Percentiles rank a stretch among this genome's conserved stretches.
phyloP scores from a whole-genome alignment of 2,329 filamentous ascomycete genomes.

The Colletotrichum musae region DNA sequence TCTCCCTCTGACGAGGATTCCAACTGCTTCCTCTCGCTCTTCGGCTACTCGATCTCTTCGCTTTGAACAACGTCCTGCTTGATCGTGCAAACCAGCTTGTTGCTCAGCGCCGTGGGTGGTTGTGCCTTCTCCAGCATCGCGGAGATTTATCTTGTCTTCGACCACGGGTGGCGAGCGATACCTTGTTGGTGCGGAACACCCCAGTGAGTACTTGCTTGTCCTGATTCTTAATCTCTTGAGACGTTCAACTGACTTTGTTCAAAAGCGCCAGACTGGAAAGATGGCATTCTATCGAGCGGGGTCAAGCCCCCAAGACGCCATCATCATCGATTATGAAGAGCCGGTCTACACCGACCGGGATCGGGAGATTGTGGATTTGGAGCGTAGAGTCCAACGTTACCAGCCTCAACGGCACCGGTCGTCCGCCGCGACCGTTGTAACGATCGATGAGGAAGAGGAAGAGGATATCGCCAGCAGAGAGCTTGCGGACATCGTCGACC shows the following conservation, averaged over 20 bases:
- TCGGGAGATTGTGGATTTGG: not conserved
- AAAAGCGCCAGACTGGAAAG: not conserved
- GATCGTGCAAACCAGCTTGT: too few relatives aligned
- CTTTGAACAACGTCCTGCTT: too few relatives aligned
- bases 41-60: too few relatives aligned
- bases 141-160: too few relatives aligned
- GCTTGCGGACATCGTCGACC: slow-evolving; percentile 50
- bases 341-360: slow-evolving; percentile 1
- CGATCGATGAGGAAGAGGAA: slow-evolving; percentile 32
- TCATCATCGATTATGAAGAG: slow-evolving; percentile 18
- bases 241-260: not conserved
- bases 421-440: not conserved
- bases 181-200: too few relatives aligned
- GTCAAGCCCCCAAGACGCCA: slow-evolving; percentile 6
- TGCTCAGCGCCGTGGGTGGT: too few relatives aligned
- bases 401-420: not conserved
- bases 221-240: not conserved
- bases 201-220: too few relatives aligned
- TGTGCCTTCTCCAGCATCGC: too few relatives aligned
- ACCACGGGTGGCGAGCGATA: too few relatives aligned
- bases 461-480: slow-evolving; percentile 41
- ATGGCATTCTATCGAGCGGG: not conserved
- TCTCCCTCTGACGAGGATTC: too few relatives aligned
- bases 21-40: too few relatives aligned
- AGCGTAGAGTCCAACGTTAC: slow-evolving; percentile 11